Conservation (phyloP, 116 monocot species). For the Phalaenopsis hybrid region DNA sequence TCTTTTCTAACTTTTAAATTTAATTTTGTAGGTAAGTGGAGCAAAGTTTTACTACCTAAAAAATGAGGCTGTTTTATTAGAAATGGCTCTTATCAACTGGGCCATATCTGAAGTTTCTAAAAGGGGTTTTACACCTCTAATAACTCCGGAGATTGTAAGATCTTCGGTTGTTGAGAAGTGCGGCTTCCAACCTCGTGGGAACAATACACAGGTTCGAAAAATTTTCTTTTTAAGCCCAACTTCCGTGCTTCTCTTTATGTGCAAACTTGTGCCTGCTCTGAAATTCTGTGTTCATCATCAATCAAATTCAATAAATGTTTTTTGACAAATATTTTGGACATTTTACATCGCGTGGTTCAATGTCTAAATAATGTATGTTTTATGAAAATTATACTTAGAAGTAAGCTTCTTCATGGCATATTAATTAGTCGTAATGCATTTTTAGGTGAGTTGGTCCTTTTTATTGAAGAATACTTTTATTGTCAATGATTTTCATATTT, state of each 20-base stretch:
- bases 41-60: constrained; percentile 96
- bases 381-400: not conserved
- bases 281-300: not conserved
- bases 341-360: not conserved
- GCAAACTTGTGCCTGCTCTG: not conserved
- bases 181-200: constrained; percentile 92
- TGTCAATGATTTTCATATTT: not conserved
- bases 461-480: not conserved
- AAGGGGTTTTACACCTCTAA: constrained; percentile 74
- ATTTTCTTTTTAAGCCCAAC: not conserved
- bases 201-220: constrained; percentile 97
- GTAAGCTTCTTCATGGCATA: not conserved
- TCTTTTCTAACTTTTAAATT: not conserved
- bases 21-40: constrained; percentile 65
- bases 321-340: not conserved
- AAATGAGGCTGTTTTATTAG: constrained; percentile 89
- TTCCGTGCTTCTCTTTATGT: not conserved
- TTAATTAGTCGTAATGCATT: not conserved
- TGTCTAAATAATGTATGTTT: not conserved
- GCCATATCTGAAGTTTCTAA: constrained; percentile 71
- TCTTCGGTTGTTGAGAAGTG: constrained; percentile 93
- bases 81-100: constrained; percentile 94
- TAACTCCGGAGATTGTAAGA: constrained; percentile 91
- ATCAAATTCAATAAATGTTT: not conserved
- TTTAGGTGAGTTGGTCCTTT: not conserved